A percentile compares a stretch with the other conserved stretches of the same genome.
These are phyloP conservation scores for Globisporangium viniferum DNA, from an alignment of 352 stramenopile genomes.

Conservation along the genomic window DNA sequence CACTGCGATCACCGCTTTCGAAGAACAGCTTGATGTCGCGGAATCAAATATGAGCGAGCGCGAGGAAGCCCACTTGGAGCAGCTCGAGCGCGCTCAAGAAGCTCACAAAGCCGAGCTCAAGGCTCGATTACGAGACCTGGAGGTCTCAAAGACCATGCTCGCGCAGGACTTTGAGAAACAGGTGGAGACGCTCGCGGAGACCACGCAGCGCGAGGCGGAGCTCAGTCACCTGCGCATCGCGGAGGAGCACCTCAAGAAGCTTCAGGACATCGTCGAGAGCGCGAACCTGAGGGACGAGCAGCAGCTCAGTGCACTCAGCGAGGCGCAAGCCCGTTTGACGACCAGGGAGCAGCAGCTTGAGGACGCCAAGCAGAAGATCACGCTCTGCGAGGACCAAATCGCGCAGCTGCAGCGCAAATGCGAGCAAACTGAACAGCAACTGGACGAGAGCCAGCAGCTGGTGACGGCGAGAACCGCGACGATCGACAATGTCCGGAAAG, in stretches of 20 bases:
- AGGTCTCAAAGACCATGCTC: neutral
- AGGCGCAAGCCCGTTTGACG: neutral
- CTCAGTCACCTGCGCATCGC: neutral
- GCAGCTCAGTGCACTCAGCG: neutral
- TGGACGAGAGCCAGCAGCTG: slow-evolving; percentile 31
- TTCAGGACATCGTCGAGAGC: slow-evolving; percentile 12
- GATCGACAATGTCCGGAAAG: slow-evolving; percentile 56
- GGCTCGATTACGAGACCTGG: neutral
- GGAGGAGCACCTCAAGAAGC: slow-evolving; percentile 13
- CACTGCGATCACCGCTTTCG: neutral
- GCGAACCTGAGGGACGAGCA: slow-evolving; percentile 5
- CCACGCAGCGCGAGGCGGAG: slow-evolving; percentile 8
- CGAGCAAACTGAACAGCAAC: slow-evolving; percentile 11
- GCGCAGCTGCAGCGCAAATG: slow-evolving; percentile 14
- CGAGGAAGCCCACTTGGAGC: neutral
- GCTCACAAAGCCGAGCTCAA: neutral
- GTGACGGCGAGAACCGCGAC: slow-evolving; percentile 36
- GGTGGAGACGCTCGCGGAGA: neutral
- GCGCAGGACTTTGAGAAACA: slow-evolving; percentile 3
- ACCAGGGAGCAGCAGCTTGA: neutral
- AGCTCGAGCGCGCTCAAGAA: neutral
- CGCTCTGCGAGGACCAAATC: neutral
- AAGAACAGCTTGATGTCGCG: neutral
- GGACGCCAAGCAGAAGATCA: neutral
- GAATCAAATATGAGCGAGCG: neutral